Base-by-base conservation (phyloP, 768 basidiomycete genomes). In the Tricholoma hemisulphureum region DNA sequence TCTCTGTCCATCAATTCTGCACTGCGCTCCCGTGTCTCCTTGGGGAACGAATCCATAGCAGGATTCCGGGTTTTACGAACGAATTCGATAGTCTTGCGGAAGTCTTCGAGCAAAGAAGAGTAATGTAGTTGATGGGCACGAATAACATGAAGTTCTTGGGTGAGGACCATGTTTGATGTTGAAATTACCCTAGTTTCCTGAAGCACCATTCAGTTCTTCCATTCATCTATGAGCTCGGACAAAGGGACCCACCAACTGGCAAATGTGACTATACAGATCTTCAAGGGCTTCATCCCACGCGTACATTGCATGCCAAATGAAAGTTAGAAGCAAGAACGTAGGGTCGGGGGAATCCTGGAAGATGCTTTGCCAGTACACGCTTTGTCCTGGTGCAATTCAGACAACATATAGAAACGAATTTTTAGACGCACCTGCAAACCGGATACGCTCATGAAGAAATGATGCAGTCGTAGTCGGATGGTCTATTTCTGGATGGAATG, bases 51-150 rank as follows among this genome's bases (percentile, higher is more conserved):
- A 0, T 79, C 73, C 77, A 86, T 75, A 18, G 80, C 81, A 1
- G 84, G 86, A 62, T 83, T 80, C 6, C 51, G 56, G 0, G 78
- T 79, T 14, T 73, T 66, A 24, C 67, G 62, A 18, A 83, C 69
- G 50, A 84, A 84, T 1, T 61, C 24, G 5, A 84, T 75, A 1
- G 79, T 75, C 59, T 80, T 78, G 16, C 66, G 64, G 54, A 83
- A 82, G 58, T 82, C 75, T 2, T 77, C 71, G 6, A 84, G 71
- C 24, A 83, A 74, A 6, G 75, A 73, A 3, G 73, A 73, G 59
- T 83, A 80, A 59, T 83, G 79, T 14, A 83, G 70, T 8, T 81
- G 73, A 61, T 82, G 80, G 1, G 83, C 82, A 37, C 81, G 81
- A 56, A 84, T 70, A 57, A 80, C 70, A 59, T 83, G 80, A 29